Evolutionary conservation across 116 monocot genomes (phyloP).

Genomic region (Phalaenopsis hybrid): DNA sequence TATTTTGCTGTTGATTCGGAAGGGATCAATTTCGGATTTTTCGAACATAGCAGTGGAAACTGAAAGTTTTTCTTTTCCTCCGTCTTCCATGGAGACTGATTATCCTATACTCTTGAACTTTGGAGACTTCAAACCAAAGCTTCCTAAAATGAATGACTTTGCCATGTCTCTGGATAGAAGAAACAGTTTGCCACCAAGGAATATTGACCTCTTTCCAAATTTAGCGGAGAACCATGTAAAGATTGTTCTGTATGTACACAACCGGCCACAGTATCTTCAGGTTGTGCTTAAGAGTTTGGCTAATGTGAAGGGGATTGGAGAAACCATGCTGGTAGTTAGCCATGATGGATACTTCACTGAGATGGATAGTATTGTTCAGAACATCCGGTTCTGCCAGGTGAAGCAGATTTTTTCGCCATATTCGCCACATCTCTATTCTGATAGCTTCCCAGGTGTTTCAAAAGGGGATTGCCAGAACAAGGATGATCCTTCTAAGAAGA

Average conservation of each 20-base stretch:
- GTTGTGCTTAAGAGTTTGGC: conserved; percentile 67
- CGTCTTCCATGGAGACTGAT: background rate
- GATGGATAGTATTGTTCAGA: conserved; percentile 80
- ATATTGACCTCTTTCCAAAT: conserved; percentile 57
- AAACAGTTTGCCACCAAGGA: conserved; percentile 62
- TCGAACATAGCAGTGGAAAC: background rate
- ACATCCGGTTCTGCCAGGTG: conserved; percentile 79
- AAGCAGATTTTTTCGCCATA: conserved; percentile 94
- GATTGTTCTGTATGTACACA: conserved; percentile 90
- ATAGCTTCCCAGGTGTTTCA: conserved; percentile 74
- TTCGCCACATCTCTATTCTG: conserved; percentile 72
- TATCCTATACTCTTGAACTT: conserved; percentile 14
- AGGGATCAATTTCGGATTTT: background rate
- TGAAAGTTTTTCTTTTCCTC: background rate
- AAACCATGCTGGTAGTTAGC: conserved; percentile 88
- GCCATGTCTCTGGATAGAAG: conserved; percentile 46
- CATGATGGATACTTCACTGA: conserved; percentile 88
- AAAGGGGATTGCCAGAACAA: conserved; percentile 64
- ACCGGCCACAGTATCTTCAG: conserved; percentile 84
- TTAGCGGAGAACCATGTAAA: conserved; percentile 57
- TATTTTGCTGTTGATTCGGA: conserved; percentile 21
- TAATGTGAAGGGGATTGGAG: conserved; percentile 68
- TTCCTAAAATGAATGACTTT: conserved; percentile 50
- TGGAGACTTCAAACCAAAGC: conserved; percentile 28
- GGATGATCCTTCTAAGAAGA: conserved; percentile 37